Base-by-base conservation (phyloP, 2,329 filamentous ascomycete genomes). In the Neurospora sp. region DNA sequence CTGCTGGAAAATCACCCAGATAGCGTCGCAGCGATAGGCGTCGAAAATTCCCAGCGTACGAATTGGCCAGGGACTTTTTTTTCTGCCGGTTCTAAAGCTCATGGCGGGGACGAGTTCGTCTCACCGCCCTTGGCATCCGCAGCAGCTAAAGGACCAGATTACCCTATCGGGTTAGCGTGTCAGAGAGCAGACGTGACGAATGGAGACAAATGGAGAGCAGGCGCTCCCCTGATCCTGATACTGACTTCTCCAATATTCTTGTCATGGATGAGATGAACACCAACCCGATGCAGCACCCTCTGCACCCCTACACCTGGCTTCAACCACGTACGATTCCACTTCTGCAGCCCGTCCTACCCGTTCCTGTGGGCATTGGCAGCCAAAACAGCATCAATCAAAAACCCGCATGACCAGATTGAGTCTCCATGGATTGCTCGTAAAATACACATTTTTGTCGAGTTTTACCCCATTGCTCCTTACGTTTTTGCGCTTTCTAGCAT, bases 31-130 rank as follows among this genome's bases (percentile, higher is more conserved):
- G 68, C 68, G 43, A 38, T 19, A 66, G 23, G 52, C 23, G 58
- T 69, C 70, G 67, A 73, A 73, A 72, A 70, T 72, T 74, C 66
- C 72, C 67, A 39, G 68, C 39, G 38, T 43, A 66, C 46, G 58
- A 62, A 62, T 62, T 52, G 43, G 68, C 68, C 70, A 71, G 71
- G 68, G 67, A 75, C 69, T 71, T 74, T 73, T 72, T 73, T 74
- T 76, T 74, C 73, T 74, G 72, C 74, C 73, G 62, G 67, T 71
- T 68, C 70, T 70, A 67, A 58, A 69, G 67, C 43, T 70, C 73
- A 70, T 73, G 68, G 75, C 72, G 72, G 74, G 75, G 73, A 69
- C 19, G 8, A 38, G 40, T 5, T 28, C 2, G 23, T 13, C 67
- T 73, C 71, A 76, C 75, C 75, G 74, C 74, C 73, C 66, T 62